Evolutionary conservation across 1,284 basidiomycete species (phyloP).

Genomic region (Naganishia sp.): DNA sequence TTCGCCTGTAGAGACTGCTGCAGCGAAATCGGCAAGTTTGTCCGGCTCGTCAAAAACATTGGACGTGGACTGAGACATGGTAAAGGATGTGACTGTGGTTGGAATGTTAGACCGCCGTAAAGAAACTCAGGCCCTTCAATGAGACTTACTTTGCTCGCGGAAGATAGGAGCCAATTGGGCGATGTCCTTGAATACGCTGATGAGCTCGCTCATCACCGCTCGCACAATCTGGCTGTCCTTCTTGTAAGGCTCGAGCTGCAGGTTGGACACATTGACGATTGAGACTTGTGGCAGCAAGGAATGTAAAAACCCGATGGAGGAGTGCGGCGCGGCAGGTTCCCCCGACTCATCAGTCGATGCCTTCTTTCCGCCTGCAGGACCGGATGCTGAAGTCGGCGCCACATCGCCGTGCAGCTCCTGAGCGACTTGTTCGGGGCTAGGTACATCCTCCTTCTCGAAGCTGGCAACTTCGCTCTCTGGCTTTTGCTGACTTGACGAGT

Average conservation of each 20-base stretch:
- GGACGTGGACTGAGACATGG: constrained; percentile 90
- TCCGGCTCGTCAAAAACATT: constrained; percentile 99
- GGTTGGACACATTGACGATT: constrained; percentile 85
- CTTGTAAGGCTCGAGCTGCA: constrained; percentile 77
- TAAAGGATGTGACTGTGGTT: constrained; percentile 63
- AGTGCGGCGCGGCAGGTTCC: constrained; percentile 20
- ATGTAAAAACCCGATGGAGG: constrained; percentile 76
- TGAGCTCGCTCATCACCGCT: constrained; percentile 94
- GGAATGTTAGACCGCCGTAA: constrained; percentile 29
- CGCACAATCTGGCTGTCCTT: constrained; percentile 92
- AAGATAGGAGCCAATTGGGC: constrained; percentile 96
- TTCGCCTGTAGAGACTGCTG: constrained; percentile 90
- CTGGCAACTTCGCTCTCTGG: constrained; percentile 59
- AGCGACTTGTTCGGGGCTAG: constrained; percentile 59
- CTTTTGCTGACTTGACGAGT: constrained; percentile 35
- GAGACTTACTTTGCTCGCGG: constrained; percentile 76
- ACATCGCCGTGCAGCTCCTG: constrained; percentile 43
- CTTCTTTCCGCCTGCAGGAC: constrained; percentile 59
- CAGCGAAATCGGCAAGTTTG: constrained; percentile 96
- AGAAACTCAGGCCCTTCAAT: not conserved
- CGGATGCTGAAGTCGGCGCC: not conserved
- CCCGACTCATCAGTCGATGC: not conserved
- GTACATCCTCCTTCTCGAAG: constrained; percentile 56
- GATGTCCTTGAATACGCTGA: constrained; percentile 98
- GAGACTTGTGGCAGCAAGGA: constrained; percentile 73